These are phyloP conservation scores for Aspergillus tubingensis DNA, from an alignment of 2,329 filamentous ascomycete species.

Conservation along the genomic window DNA sequence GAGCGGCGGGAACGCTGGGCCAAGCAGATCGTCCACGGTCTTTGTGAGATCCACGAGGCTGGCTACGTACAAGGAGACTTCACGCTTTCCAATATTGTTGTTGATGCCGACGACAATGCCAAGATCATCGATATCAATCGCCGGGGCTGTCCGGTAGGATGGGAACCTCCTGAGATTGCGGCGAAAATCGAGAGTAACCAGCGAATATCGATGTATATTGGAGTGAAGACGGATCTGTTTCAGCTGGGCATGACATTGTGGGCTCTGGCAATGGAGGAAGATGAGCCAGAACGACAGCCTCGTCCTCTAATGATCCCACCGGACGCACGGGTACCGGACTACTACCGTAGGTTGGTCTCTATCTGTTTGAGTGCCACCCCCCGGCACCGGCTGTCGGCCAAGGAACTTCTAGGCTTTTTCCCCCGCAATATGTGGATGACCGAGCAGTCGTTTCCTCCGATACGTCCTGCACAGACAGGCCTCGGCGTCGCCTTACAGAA, in stretches of 20 bases:
- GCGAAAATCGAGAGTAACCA: conserved; percentile 84
- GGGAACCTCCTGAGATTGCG: conserved; percentile 92
- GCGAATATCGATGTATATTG: conserved; percentile 94
- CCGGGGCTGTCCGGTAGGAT: conserved; percentile 93
- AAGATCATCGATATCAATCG: conserved; percentile 99
- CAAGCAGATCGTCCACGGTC: conserved; percentile 81
- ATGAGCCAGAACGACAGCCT: conserved; percentile 80
- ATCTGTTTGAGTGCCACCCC: conserved; percentile 77
- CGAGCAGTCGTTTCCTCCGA: conserved; percentile 18
- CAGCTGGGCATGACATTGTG: conserved; percentile 97
- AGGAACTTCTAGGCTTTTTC: conserved; percentile 69
- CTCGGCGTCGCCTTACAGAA: conserved; percentile 24
- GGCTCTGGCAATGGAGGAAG: conserved; percentile 82
- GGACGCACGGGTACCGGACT: conserved; percentile 65
- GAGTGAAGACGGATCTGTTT: conserved; percentile 94
- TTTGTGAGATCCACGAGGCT: conserved; percentile 90
- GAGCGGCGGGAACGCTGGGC: conserved; percentile 80
- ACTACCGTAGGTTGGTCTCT: conserved; percentile 74
- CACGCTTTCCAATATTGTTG: conserved; percentile 94
- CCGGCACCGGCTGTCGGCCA: conserved; percentile 70
- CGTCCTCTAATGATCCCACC: conserved; percentile 66
- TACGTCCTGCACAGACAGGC: conserved; percentile 17
- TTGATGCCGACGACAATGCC: conserved; percentile 79
- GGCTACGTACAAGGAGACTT: conserved; percentile 98
- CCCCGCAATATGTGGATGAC: conserved; percentile 45